Evolutionary conservation across 2,329 filamentous ascomycete species (phyloP), one percentile per base, ranked within the genome.

Genomic region (Cordyceps farinosa): DNA sequence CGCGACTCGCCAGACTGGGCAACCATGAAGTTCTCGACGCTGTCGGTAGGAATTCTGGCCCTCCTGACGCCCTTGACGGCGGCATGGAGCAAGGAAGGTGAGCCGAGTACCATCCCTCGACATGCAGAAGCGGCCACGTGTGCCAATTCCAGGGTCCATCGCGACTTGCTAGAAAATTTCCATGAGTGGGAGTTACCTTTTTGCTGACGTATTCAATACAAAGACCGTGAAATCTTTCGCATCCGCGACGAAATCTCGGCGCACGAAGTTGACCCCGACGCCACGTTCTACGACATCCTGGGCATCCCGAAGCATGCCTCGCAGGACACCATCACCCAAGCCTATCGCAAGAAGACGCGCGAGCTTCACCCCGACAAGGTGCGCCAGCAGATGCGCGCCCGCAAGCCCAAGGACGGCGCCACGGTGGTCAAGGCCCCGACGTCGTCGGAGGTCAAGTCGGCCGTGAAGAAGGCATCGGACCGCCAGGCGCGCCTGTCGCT

Each of bases 161-260:
- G 34, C 32, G 22, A 30, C 30, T 38, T 15, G 22, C 45, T 11
- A 15, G 13, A 29, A 22, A 13, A 2, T 30, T 2, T 15, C 10
- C 5, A 27, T 57, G n/a, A 3, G 22, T 36, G 15, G 7, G 15
- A n/a, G 15, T 7, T 40, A 11, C 27, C 22, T 13, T 27, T 17
- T 50, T 40, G 22, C 45, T 59, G 34, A 50, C 51, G 7, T 2
- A n/a, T 22, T 34, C n/a, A 54, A 48, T 40, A 3, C n/a, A 42
- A 71, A 96, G 95, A 99, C 78, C 92, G 96, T 74, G 95, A 99
- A 79, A 98, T 99, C 80, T 99, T 99, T 81, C 90, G 92, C 70
- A 84, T 99, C 66, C 89, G 89, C 72, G 92, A 97, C 79, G 95
- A 98, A 75, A 85, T 99, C 62, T 78, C 86, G 51, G 81, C 87